A percentile compares a stretch with the other conserved stretches of the same genome.
These are phyloP conservation scores for Coemansia sp. DNA, from an alignment of 192 early-diverging fungal genomes.

Conservation along the genomic window DNA sequence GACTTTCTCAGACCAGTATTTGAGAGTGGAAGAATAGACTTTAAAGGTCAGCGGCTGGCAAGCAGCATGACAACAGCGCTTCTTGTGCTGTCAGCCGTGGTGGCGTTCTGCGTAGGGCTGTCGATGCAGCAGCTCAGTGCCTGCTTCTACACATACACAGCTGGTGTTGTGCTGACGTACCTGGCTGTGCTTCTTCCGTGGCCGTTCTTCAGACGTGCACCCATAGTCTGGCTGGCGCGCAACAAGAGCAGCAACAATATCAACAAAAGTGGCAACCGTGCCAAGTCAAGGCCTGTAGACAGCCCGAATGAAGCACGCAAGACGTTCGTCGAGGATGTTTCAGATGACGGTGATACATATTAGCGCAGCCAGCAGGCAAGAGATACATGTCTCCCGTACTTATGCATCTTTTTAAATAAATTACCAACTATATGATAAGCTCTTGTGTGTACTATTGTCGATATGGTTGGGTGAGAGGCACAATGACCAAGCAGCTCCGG, in stretches of 20 bases:
- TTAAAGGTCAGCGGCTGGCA: slow-evolving; percentile 44
- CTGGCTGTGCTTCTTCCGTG: slow-evolving; percentile 45
- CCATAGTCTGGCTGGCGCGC: slow-evolving; percentile 37
- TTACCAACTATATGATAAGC: no score
- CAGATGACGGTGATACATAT: slow-evolving; percentile 26
- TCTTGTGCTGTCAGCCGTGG: slow-evolving; percentile 19
- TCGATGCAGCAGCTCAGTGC: slow-evolving; percentile 24
- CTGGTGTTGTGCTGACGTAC: slow-evolving; percentile 31
- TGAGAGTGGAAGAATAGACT: slow-evolving; percentile 53
- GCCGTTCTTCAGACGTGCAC: slow-evolving; percentile 36
- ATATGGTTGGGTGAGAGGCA: no score
- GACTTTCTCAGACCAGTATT: slow-evolving; percentile 39
- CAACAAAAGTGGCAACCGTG: background rate
- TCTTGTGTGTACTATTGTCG: no score
- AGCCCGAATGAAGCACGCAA: slow-evolving; percentile 26
- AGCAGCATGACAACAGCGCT: slow-evolving; percentile 28
- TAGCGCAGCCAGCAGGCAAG: no score
- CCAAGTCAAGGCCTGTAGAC: slow-evolving; percentile 8
- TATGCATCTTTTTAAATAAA: no score
- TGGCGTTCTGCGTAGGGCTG: slow-evolving; percentile 27
- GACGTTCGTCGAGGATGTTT: slow-evolving; percentile 47
- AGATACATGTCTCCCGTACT: no score
- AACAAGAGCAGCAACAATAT: background rate
- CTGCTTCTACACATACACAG: slow-evolving; percentile 37
- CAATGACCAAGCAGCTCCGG: no score